Evolutionary conservation across 257 asterid genomes (phyloP), one percentile per base, ranked within the genome.

Genomic region (Nicotiana undulata): DNA sequence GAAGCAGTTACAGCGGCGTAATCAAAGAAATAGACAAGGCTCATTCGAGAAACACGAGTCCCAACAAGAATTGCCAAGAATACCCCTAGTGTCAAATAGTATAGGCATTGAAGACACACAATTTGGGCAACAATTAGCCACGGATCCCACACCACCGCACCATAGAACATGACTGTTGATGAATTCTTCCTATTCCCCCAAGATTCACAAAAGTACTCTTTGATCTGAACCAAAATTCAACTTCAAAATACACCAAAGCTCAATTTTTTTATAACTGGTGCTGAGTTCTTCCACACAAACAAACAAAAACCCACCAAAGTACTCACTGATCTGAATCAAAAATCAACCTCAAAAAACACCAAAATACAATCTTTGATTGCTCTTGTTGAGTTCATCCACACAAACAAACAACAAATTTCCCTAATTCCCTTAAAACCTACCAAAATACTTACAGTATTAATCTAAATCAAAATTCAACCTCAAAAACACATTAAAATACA

Each of bases 111-210:
- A 24, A 94, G 89, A 81, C 90, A 96, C 51, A 88, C 98, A 82
- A 96, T 94, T 86, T 94, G 99, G 74, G 98, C 92, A 88, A 92
- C 97, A 75, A 96, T 96, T 81, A 96, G 89, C 98, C 97, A 94
- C 75, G 99, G 99, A 94, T 96, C 99, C 98, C 98, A 94, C 84
- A 80, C 94, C 89, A 75, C 94, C 83, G 95, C 75, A 72, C 98
- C 98, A 91, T 92, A 96, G 95, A 96, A 94, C 99, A 96, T 96
- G 90, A 83, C 96, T 87, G 66, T 58, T 13, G 29, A 1, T 32
- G 16, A 44, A 24, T 11, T 40, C 40, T 68, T 40, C 29, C 6
- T 6, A 37, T 37, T 70, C 13, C 20, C 77, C 6, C 34, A 70
- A 40, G 2, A 40, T 70, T n/a, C 77, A 44, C 34, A 68, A 68